Conservation (phyloP, 306 rosid genomes). For the Sicyos baderoa region DNA sequence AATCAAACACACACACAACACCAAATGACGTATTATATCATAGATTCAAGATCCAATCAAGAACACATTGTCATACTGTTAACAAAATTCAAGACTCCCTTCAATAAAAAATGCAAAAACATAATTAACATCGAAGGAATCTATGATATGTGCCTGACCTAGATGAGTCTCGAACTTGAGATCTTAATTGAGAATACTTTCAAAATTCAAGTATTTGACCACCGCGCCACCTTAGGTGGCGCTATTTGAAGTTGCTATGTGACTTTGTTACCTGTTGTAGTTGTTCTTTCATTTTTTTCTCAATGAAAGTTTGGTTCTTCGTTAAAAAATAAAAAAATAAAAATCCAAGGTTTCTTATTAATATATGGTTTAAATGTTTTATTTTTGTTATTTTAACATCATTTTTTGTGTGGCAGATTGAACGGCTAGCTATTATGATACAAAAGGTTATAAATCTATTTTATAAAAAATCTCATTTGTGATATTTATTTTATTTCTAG, state of each 20-base stretch:
- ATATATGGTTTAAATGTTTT: not conserved
- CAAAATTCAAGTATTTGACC: too few relatives aligned
- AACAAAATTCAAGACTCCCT: not conserved
- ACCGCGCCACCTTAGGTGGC: too few relatives aligned
- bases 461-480: slow-evolving; percentile 23
- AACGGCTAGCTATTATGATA: slow-evolving; percentile 56
- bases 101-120: too few relatives aligned
- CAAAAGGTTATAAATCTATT: slow-evolving; percentile 46
- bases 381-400: slow-evolving; percentile 22
- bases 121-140: too few relatives aligned
- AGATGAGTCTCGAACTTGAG: too few relatives aligned
- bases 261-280: too few relatives aligned
- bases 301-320: too few relatives aligned
- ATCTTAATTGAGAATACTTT: too few relatives aligned
- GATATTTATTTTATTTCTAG: slow-evolving; percentile 12
- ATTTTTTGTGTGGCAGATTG: slow-evolving; percentile 45
- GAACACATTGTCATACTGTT: not conserved
- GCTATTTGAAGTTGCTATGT: too few relatives aligned
- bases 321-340: too few relatives aligned
- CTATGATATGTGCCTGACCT: too few relatives aligned
- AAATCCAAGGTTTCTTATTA: slow-evolving; percentile 1
- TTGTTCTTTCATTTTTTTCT: too few relatives aligned
- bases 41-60: slow-evolving; percentile 5
- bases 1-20: not conserved
- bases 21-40: not conserved